phyloP scores from a whole-genome alignment of 805 yeast genomes.

The Torulaspora indica region DNA sequence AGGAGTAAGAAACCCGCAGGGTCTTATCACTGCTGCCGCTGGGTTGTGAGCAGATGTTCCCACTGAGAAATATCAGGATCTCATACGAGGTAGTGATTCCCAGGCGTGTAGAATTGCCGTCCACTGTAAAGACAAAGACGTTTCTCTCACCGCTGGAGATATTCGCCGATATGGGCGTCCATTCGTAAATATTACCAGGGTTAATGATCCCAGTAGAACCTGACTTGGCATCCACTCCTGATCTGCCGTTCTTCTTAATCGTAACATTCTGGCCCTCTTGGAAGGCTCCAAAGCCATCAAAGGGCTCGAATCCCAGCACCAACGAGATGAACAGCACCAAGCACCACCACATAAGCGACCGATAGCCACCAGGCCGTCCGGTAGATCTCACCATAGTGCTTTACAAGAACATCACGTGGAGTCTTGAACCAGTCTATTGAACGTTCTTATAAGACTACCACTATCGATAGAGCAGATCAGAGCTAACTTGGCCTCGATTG shows the following conservation, averaged over 20 bases:
- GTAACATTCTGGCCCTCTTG: constrained; percentile 3
- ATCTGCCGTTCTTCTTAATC: neutral
- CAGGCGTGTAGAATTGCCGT: constrained; percentile 14
- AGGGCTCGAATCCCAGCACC: constrained; percentile 1
- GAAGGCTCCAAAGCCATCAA: constrained; percentile 1
- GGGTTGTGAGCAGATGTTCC: constrained; percentile 35
- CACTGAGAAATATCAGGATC: constrained; percentile 33
- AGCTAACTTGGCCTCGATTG: neutral
- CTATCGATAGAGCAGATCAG: neutral
- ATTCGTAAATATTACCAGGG: constrained; percentile 33
- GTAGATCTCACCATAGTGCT: neutral
- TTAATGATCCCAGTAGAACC: constrained; percentile 11
- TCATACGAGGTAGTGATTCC: constrained; percentile 22
- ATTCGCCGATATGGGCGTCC: constrained; percentile 33
- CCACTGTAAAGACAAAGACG: constrained; percentile 25
- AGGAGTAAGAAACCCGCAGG: constrained; percentile 27
- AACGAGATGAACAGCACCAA: constrained; percentile 2
- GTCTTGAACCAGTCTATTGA: neutral
- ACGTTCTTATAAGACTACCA: neutral
- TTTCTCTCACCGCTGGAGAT: constrained; percentile 26
- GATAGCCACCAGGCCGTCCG: neutral
- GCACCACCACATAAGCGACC: constrained; percentile 1
- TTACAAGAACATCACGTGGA: constrained; percentile 3
- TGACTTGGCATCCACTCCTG: neutral
- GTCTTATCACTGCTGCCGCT: constrained; percentile 16